These are phyloP conservation scores for Vigna nakashimae DNA, from an alignment of 306 rosid species.

Conservation along the genomic window DNA sequence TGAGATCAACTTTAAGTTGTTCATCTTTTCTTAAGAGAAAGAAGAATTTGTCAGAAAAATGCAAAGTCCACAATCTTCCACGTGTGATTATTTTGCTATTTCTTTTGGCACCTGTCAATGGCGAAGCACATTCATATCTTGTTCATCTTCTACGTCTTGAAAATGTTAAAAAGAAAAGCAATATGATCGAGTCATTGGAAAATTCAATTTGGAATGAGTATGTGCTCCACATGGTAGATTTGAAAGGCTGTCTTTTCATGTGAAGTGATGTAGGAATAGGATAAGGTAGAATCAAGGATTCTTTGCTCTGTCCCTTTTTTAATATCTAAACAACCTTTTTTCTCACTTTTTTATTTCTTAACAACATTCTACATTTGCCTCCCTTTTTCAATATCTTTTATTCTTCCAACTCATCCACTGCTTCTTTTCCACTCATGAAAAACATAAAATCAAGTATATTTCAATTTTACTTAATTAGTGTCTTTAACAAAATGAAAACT, in stretches of 20 bases:
- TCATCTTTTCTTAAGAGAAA: not conserved
- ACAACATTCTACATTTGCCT: conserved; percentile 45
- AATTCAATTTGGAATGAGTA: not conserved
- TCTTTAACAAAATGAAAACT: no score
- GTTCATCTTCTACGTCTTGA: not conserved
- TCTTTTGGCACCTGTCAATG: not conserved
- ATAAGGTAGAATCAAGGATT: conserved; percentile 65
- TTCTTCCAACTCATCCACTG: not conserved
- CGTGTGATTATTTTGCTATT: not conserved
- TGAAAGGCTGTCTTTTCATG: conserved; percentile 45
- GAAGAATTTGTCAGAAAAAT: conserved; percentile 35
- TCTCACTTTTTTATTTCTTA: conserved; percentile 38
- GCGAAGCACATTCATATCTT: not conserved
- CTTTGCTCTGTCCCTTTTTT: conserved; percentile 48
- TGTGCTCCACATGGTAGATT: conserved; percentile 41
- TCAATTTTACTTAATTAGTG: no score
- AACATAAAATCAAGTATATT: no score
- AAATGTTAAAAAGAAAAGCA: conserved; percentile 8
- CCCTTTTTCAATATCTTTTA: conserved; percentile 27
- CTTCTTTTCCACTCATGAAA: not conserved
- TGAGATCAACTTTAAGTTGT: not conserved
- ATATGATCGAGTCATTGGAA: conserved; percentile 35
- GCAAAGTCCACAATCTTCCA: conserved; percentile 27
- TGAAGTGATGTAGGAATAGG: conserved; percentile 34
- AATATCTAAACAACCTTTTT: conserved; percentile 46